Evolutionary conservation across 208 protist species (phyloP).

Genomic region (Porcisia hertigi): DNA sequence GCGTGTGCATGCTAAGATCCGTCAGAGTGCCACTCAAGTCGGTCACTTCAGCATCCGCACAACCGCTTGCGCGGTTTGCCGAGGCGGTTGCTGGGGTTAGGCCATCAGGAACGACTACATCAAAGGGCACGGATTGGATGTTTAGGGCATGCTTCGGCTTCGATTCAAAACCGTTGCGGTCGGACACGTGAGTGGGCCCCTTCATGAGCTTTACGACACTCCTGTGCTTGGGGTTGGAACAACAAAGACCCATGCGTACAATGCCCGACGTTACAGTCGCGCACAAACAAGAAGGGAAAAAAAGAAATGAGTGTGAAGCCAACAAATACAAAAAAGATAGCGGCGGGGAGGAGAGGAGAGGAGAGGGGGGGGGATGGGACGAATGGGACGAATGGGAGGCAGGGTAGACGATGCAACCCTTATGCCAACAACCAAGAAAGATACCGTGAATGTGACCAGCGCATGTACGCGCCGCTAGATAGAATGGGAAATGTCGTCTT

Average conservation of each 20-base stretch:
- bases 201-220: neutral
- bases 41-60: neutral
- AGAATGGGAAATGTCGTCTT: no score
- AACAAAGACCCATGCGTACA: conserved; percentile 8
- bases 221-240: neutral
- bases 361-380: no score
- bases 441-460: no score
- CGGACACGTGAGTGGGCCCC: neutral
- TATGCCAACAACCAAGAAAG: no score
- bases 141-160: neutral
- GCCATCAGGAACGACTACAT: conserved; percentile 46
- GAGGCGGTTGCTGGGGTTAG: neutral
- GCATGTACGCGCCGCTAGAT: no score
- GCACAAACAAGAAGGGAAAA: no score
- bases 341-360: no score
- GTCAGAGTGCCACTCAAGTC: conserved; percentile 36
- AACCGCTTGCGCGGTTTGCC: neutral
- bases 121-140: conserved; percentile 49
- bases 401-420: no score
- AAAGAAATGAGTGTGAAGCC: no score
- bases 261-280: neutral
- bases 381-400: no score
- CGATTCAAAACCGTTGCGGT: conserved; percentile 5
- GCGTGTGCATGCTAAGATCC: conserved; percentile 58
- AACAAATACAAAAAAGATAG: no score